Conservation (phyloP, 139 green algal species). For the Asterochloris erici region DNA sequence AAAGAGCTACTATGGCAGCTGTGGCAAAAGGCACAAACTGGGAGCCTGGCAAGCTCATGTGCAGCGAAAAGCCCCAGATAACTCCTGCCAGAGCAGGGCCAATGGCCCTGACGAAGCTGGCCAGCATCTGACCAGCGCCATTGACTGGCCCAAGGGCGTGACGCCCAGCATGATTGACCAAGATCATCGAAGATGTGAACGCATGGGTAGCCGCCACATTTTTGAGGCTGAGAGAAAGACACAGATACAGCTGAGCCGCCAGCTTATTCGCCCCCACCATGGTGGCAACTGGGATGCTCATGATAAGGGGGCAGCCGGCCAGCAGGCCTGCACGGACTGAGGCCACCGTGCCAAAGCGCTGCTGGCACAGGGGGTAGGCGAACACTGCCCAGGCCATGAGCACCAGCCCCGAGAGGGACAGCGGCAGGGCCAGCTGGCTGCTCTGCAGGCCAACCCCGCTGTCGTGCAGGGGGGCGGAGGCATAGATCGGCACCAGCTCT, state of each 20-base stretch:
- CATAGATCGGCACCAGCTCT: conserved; percentile 62
- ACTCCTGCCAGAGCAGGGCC: conserved; percentile 52
- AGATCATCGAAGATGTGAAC: conserved; percentile 59
- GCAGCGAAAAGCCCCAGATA: conserved; percentile 43
- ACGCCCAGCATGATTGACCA: conserved; percentile 47
- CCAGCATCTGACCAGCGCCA: conserved; percentile 62
- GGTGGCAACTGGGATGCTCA: conserved; percentile 41
- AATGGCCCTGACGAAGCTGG: conserved; percentile 41
- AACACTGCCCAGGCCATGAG: conserved; percentile 43
- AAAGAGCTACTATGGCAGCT: neutral
- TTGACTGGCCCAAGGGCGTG: conserved; percentile 59
- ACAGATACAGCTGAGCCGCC: neutral
- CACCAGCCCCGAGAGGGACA: conserved; percentile 47
- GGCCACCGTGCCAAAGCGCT: conserved; percentile 24
- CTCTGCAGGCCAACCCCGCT: conserved; percentile 52
- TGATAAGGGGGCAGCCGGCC: conserved; percentile 14
- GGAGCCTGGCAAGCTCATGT: conserved; percentile 31
- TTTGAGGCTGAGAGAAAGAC: conserved; percentile 1
- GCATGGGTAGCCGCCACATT: conserved; percentile 20
- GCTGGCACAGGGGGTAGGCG: conserved; percentile 48
- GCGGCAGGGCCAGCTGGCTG: conserved; percentile 45
- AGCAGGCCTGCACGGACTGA: conserved; percentile 32
- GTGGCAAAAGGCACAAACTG: conserved; percentile 61
- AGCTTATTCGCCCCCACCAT: conserved; percentile 8
- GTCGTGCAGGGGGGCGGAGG: conserved; percentile 36